Conservation (phyloP, 108 stramenopile genomes). For the Cyclotella sp. region DNA sequence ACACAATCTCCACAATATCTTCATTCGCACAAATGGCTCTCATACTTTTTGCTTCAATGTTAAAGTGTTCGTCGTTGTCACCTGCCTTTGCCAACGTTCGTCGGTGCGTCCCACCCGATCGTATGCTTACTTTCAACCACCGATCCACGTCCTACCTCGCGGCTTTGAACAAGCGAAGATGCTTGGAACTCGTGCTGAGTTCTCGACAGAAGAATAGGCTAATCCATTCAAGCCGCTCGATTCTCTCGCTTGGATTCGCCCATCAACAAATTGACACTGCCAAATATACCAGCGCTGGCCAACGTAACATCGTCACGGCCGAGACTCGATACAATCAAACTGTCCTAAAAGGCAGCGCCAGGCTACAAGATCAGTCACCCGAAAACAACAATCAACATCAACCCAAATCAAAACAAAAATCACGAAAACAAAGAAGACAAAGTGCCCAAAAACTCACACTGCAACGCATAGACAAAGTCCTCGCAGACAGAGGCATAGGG, state of each 20-base stretch:
- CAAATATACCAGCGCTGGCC: not conserved
- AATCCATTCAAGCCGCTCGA: no score
- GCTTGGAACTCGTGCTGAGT: no score
- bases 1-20: not conserved
- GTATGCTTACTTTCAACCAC: no score
- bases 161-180: no score
- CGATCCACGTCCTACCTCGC: no score
- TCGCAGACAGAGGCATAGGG: constrained; percentile 77
- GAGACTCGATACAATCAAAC: not conserved
- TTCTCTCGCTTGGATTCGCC: no score
- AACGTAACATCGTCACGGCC: not conserved
- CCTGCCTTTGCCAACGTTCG: not conserved
- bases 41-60: not conserved
- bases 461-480: constrained; percentile 78
- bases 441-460: constrained; percentile 19
- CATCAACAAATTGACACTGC: no score
- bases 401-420: constrained; percentile 3
- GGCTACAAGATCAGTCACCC: not conserved
- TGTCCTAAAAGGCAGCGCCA: not conserved
- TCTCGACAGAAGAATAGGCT: no score
- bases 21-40: not conserved
- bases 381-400: not conserved
- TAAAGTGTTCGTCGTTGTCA: not conserved
- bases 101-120: not conserved
- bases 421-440: constrained; percentile 32